These are phyloP conservation scores for Torulaspora delbrueckii DNA, from an alignment of 805 yeast genomes.

Conservation along the genomic window DNA sequence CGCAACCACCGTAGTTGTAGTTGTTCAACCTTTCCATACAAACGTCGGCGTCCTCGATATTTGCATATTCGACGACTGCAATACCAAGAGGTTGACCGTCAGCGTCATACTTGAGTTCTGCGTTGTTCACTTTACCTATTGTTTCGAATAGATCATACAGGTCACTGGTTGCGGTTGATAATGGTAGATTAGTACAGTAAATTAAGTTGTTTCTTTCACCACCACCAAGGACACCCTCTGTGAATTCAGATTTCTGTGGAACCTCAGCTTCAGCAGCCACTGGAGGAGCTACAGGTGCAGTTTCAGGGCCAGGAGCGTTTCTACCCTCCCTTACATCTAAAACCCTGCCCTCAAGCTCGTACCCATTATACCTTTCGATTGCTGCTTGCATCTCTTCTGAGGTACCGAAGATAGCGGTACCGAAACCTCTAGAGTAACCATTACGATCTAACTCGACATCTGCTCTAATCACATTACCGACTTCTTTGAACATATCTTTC, in stretches of 20 bases:
- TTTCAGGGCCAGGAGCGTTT: constrained; percentile 16
- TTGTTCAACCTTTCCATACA: constrained; percentile 73
- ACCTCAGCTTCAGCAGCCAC: constrained; percentile 18
- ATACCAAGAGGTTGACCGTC: constrained; percentile 70
- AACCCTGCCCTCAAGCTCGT: constrained; percentile 66
- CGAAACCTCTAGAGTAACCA: constrained; percentile 83
- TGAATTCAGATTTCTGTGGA: constrained; percentile 44
- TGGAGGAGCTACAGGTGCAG: constrained; percentile 6
- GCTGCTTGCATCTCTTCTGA: constrained; percentile 70
- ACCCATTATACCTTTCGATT: constrained; percentile 62
- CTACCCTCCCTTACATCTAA: constrained; percentile 76
- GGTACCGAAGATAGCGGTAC: constrained; percentile 66
- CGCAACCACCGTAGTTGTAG: constrained; percentile 81
- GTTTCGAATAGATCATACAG: constrained; percentile 80
- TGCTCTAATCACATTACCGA: constrained; percentile 76
- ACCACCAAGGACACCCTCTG: constrained; percentile 57
- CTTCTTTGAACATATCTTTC: constrained; percentile 72
- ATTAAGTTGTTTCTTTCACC: constrained; percentile 60
- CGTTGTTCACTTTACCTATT: constrained; percentile 67
- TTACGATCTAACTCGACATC: constrained; percentile 61
- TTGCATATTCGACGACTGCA: constrained; percentile 78
- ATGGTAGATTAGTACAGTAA: constrained; percentile 76
- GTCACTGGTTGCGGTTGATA: constrained; percentile 82
- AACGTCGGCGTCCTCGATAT: constrained; percentile 59
- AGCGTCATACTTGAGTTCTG: constrained; percentile 64